Conservation (phyloP, 257 asterid genomes). For the Verbena officinalis region DNA sequence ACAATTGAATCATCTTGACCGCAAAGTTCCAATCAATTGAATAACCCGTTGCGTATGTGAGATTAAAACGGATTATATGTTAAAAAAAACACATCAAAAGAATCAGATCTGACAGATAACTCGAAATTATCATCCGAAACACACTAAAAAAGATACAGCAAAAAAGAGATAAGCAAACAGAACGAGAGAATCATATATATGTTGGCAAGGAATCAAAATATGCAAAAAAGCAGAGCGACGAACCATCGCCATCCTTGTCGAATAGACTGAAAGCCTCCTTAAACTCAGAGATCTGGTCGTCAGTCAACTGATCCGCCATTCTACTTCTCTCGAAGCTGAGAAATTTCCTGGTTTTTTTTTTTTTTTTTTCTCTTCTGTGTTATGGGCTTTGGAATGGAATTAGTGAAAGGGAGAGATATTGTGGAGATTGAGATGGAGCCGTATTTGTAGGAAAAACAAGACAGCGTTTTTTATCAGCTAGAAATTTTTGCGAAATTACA, state of each 20-base stretch:
- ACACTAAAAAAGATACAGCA: background rate
- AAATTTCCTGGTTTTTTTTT: background rate
- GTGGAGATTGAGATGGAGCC: constrained; percentile 20
- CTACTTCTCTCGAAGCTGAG: constrained; percentile 20
- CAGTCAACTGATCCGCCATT: constrained; percentile 70
- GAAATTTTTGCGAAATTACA: too few species aligned
- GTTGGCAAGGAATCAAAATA: background rate
- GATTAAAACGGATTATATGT: background rate
- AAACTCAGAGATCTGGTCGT: constrained; percentile 69
- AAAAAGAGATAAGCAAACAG: background rate
- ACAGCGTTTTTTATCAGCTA: constrained; percentile 26
- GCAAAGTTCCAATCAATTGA: constrained; percentile 4
- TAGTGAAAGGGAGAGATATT: constrained; percentile 19
- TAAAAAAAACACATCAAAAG: constrained; percentile 8
- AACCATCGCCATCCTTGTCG: constrained; percentile 72
- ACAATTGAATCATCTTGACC: background rate
- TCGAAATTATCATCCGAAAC: constrained; percentile 1
- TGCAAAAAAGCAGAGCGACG: constrained; percentile 11
- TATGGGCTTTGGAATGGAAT: constrained; percentile 29
- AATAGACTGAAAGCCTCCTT: constrained; percentile 73
- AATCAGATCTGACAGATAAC: constrained; percentile 38
- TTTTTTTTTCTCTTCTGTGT: background rate
- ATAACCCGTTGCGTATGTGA: constrained; percentile 12
- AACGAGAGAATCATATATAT: background rate
- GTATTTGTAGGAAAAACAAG: constrained; percentile 27